Evolutionary conservation across 805 yeast genomes (phyloP).

Genomic region (Nakazawaea siamensis): DNA sequence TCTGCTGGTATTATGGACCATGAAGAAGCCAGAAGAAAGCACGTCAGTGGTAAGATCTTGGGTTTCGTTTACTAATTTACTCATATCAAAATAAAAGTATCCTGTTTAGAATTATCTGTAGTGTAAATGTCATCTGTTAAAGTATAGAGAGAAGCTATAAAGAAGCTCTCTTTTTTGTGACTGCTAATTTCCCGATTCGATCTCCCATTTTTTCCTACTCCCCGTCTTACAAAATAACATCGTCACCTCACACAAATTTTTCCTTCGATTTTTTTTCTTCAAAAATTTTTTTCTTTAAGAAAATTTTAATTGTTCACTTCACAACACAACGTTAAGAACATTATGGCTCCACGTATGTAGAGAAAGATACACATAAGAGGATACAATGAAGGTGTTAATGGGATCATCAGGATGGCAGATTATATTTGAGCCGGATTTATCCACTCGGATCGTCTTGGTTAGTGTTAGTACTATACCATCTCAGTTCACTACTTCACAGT

Average conservation of each 20-base stretch:
- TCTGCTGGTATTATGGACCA: constrained; percentile 99
- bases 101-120: too few species aligned
- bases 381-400: neutral
- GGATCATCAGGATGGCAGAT: neutral
- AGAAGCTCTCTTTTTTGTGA: too few species aligned
- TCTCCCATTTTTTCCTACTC: neutral
- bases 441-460: too few species aligned
- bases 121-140: too few species aligned
- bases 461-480: too few species aligned
- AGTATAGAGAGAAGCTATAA: too few species aligned
- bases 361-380: too few species aligned
- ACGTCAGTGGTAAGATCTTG: constrained; percentile 97
- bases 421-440: too few species aligned
- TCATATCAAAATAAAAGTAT: too few species aligned
- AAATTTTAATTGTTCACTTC: neutral
- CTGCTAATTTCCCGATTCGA: constrained; percentile 4
- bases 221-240: neutral
- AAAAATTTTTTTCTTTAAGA: constrained; percentile 1
- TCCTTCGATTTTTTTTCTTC: neutral
- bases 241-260: constrained; percentile 2
- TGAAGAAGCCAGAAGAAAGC: constrained; percentile 99
- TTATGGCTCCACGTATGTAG: constrained; percentile 29
- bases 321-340: neutral
- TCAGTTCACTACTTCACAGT: too few species aligned
- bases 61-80: constrained; percentile 87